These are phyloP conservation scores for Ganoderma resinaceum DNA, from an alignment of 1,284 basidiomycete genomes.

Conservation along the genomic window DNA sequence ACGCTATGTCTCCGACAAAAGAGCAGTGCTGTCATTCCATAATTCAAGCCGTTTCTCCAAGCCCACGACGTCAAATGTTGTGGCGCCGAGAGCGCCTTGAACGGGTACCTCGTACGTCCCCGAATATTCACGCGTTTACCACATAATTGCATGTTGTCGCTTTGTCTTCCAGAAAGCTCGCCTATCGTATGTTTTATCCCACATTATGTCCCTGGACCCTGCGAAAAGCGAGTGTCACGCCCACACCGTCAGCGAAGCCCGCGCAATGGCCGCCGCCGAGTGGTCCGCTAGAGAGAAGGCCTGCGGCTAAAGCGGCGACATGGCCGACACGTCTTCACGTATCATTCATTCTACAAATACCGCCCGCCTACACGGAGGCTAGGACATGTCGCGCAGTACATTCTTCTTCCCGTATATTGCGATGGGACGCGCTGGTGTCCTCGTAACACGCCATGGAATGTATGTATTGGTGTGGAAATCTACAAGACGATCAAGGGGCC, in stretches of 20 bases:
- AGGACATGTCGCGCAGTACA: background rate
- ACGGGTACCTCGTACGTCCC: background rate
- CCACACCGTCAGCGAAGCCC: background rate
- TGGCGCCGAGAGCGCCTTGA: background rate
- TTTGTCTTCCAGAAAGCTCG: background rate
- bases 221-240: background rate
- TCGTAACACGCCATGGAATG: background rate
- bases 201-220: background rate
- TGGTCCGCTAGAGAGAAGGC: background rate
- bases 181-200: background rate
- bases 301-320: background rate
- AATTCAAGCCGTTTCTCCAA: background rate
- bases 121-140: background rate
- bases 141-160: background rate
- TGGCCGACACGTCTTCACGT: background rate
- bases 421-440: background rate
- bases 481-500: background rate
- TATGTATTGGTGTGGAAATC: background rate
- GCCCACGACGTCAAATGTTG: background rate
- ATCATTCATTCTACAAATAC: background rate
- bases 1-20: background rate
- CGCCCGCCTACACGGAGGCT: background rate
- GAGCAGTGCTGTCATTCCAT: background rate
- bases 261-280: slow-evolving; percentile 4
- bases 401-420: background rate